A percentile compares a stretch with the other conserved stretches of the same genome.
phyloP scores from a whole-genome alignment of 495 filamentous ascomycete genomes.

The Hyphodiscus hymeniophilus region DNA sequence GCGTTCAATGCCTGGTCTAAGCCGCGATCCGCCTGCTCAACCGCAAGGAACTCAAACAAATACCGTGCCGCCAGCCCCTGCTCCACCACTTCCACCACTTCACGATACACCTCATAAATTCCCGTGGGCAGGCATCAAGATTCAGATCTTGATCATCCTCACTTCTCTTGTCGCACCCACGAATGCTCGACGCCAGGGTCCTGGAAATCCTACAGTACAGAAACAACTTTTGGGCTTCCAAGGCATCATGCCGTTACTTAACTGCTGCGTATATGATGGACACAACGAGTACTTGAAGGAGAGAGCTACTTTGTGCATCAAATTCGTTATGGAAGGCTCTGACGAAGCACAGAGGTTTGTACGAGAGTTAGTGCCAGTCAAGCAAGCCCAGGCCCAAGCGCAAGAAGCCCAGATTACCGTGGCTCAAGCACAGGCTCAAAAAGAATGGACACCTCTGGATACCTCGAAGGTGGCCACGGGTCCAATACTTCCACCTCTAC shows the following conservation, averaged over 20 bases:
- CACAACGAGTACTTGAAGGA: constrained; percentile 87
- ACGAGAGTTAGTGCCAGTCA: constrained; percentile 43
- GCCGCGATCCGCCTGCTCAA: constrained; percentile 17
- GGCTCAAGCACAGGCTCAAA: background rate
- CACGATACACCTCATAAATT: constrained; percentile 78
- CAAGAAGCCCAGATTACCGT: background rate
- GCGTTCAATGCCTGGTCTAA: constrained; percentile 27
- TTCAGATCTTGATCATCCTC: constrained; percentile 79
- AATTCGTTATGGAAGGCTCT: constrained; percentile 81
- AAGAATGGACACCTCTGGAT: background rate
- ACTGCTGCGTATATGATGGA: constrained; percentile 78
- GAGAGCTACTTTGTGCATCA: constrained; percentile 82
- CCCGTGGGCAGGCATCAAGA: constrained; percentile 90
- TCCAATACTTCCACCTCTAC: too few relatives aligned
- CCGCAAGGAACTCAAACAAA: constrained; percentile 23
- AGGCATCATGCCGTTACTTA: constrained; percentile 76
- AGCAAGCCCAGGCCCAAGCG: constrained; percentile 19
- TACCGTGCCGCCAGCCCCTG: constrained; percentile 24
- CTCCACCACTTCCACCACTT: constrained; percentile 48
- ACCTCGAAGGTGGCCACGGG: too few relatives aligned
- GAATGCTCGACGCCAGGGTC: constrained; percentile 25
- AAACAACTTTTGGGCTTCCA: constrained; percentile 74
- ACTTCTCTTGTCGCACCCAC: constrained; percentile 63
- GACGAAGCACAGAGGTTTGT: constrained; percentile 70
- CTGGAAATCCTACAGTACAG: constrained; percentile 63